These are phyloP conservation scores for Colletotrichum paranaense DNA, from an alignment of 2,329 filamentous ascomycete genomes.

Conservation along the genomic window DNA sequence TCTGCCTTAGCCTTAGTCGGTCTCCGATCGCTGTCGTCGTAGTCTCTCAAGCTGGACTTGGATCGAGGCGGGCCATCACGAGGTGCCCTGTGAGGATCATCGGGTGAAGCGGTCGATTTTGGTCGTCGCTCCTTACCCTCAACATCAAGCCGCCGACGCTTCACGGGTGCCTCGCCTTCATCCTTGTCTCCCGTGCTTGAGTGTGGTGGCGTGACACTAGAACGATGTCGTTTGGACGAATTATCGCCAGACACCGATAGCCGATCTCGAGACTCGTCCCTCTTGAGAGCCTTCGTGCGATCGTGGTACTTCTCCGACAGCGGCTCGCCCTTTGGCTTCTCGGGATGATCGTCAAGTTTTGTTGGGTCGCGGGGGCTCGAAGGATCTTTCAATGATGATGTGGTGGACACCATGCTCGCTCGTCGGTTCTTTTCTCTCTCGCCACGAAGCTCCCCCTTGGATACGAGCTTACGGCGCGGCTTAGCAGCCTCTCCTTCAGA, in stretches of 20 bases:
- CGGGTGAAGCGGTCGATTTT: slow-evolving; percentile 56
- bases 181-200: slow-evolving; percentile 66
- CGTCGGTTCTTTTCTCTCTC: slow-evolving; percentile 70
- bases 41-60: slow-evolving; percentile 50
- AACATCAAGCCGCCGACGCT: slow-evolving; percentile 67
- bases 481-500: slow-evolving; percentile 70
- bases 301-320: slow-evolving; percentile 68
- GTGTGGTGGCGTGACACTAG: slow-evolving; percentile 68
- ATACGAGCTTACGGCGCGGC: slow-evolving; percentile 72
- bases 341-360: slow-evolving; percentile 59
- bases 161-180: slow-evolving; percentile 60
- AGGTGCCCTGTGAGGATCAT: slow-evolving; percentile 50
- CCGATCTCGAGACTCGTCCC: slow-evolving; percentile 70
- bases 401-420: slow-evolving; percentile 66
- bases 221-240: slow-evolving; percentile 67
- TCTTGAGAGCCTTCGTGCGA: slow-evolving; percentile 69
- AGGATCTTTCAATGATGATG: slow-evolving; percentile 64
- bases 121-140: slow-evolving; percentile 63
- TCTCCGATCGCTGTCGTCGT: slow-evolving; percentile 51
- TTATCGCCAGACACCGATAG: slow-evolving; percentile 62
- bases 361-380: slow-evolving; percentile 63
- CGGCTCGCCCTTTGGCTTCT: slow-evolving; percentile 57
- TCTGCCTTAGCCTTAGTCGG: slow-evolving; percentile 48
- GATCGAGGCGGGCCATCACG: slow-evolving; percentile 35
- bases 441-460: slow-evolving; percentile 70